These are phyloP conservation scores for Hordeum vulgare DNA, from an alignment of 176 grass and related monocot species.

Conservation along the genomic window DNA sequence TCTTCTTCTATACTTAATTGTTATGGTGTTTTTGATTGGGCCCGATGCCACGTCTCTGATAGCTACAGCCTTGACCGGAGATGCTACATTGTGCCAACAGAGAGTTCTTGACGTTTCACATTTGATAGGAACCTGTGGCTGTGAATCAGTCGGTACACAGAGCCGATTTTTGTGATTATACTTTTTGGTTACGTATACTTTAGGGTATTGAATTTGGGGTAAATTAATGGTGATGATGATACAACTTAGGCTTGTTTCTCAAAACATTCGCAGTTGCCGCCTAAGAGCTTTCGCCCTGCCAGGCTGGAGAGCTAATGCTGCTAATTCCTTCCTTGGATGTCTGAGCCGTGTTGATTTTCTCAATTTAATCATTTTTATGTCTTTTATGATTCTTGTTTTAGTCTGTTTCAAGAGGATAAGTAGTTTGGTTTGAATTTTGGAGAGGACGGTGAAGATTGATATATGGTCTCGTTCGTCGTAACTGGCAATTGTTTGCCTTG, in stretches of 20 bases:
- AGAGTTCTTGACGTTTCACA: neutral
- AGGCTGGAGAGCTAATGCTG: constrained; percentile 61
- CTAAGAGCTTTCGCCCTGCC: constrained; percentile 55
- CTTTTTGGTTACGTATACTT: too few species aligned
- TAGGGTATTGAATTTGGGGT: neutral
- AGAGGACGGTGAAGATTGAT: constrained; percentile 45
- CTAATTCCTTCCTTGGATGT: constrained; percentile 62
- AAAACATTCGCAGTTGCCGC: constrained; percentile 55
- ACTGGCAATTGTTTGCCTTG: constrained; percentile 72
- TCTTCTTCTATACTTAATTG: too few species aligned
- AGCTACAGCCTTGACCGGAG: neutral
- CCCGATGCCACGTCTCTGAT: neutral
- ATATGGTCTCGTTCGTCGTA: constrained; percentile 91
- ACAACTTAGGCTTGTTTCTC: constrained; percentile 56
- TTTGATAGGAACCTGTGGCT: constrained; percentile 16
- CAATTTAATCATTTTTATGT: neutral
- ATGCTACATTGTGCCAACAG: neutral
- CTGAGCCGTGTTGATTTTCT: neutral
- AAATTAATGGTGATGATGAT: neutral
- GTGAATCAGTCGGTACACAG: neutral
- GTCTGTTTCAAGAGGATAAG: too few species aligned
- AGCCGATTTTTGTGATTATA: neutral
- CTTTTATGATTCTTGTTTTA: too few species aligned
- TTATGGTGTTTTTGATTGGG: neutral
- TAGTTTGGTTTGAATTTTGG: too few species aligned